phyloP scores from a whole-genome alignment of 164 flowering plant species.

The Piper longum region DNA sequence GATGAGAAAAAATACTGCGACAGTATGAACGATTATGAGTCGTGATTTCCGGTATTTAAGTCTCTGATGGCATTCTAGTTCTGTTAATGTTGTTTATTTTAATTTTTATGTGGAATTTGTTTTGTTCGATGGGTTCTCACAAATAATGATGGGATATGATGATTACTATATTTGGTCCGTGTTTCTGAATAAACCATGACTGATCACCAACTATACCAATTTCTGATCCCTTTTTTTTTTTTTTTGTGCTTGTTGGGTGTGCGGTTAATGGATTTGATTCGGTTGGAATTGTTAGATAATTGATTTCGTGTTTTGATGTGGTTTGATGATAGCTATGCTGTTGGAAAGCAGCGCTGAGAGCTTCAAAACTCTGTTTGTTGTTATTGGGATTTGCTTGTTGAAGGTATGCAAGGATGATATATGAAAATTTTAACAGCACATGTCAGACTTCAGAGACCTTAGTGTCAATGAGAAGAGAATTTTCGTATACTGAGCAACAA shows the following conservation, averaged over 20 bases:
- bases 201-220: not conserved
- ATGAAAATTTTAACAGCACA: not conserved
- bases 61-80: not conserved
- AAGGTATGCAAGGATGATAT: not conserved
- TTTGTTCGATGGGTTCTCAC: not conserved
- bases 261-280: not conserved
- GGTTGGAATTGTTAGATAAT: not conserved
- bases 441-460: slow-evolving; percentile 3
- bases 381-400: not conserved
- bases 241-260: not conserved
- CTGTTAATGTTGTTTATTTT: not conserved
- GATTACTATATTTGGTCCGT: slow-evolving; percentile 2
- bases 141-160: not conserved
- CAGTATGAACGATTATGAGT: not conserved
- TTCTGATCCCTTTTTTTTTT: not conserved
- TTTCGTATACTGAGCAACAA: slow-evolving; percentile 4
- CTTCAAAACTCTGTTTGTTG: not conserved
- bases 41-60: slow-evolving; percentile 2
- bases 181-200: slow-evolving; percentile 2
- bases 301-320: not conserved
- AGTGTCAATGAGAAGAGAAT: slow-evolving; percentile 1
- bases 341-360: not conserved
- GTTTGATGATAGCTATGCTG: slow-evolving; percentile 1
- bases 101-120: not conserved
- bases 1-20: slow-evolving; percentile 1